Base-by-base conservation (phyloP, 257 asterid genomes). In the Verbascum thapsus region DNA sequence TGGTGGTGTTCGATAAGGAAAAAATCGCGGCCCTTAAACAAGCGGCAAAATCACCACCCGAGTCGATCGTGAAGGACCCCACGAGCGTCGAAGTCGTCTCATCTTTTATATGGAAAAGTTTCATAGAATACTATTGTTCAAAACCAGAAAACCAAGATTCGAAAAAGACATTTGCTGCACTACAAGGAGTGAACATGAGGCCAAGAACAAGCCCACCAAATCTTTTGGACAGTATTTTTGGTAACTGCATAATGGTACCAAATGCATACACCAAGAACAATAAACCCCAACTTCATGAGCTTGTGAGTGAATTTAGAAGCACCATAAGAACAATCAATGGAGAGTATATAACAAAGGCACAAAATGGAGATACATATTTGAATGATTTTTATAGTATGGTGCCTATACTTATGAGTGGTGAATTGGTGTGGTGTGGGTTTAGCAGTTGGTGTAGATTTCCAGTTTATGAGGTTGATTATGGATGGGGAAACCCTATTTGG, bases 381-480 rank as follows among this genome's bases (percentile, higher is more conserved):
- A 32, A 37, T 2, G 41, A 37, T 37, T 10, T 37, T 37, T 37
- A 6, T 10, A 0, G 7, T 10, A 37, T 10, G 1, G 7, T 10
- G 0, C 41, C 41, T 7, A 0, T 0, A 7, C 11, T 35, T 12
- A 4, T 15, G 0, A 42, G 57, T 2, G 42, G 45, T 1, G 75
- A 69, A 3, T 1, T 50, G 55, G 56, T 26, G 10, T 44, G 15
- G 2, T 10, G 69, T 38, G 13, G 41, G 5, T 72, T 76, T 5
- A 71, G 59, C 2, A 72, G 81, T 16, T 72, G 74, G 78, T 62
- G 77, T 11, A 63, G 68, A 5, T 67, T 63, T 63, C 72, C 66
- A 0, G 23, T 56, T 7, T 76, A 76, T 35, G 72, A 68, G 44
- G 59, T 67, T 50, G 72, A 76, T 10, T 76, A 35, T 41, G 75